Base-by-base conservation (phyloP, 768 basidiomycete species). In the Phanerochaete carnosa region DNA sequence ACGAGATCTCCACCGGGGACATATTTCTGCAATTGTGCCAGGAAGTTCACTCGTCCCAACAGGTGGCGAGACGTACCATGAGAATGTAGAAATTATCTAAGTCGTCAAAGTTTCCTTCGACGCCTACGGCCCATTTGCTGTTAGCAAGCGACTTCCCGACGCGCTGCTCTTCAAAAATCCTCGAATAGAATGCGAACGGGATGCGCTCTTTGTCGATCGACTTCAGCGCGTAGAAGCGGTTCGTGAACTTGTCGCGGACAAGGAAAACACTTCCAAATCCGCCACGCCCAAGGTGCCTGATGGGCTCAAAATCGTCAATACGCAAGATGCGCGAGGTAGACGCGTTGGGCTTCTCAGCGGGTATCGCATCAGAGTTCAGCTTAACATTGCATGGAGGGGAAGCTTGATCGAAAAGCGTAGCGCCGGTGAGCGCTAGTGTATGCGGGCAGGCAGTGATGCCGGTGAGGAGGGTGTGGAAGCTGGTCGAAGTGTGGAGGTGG, bases 21-120 rank as follows among this genome's bases (percentile, higher is more conserved):
- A 32, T 58, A 62, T 32, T 58, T 23, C 61, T 62, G 11, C 16
- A 9, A 11, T 7, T 11, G 13, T 25, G 16, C 5, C 28, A 56
- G 53, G 19, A 15, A 6, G 33, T 6, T 22, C 30, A 11, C 47
- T 39, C 30, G 25, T 45, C 8, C 16, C 37, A 8, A n/a, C 7
- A 57, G 23, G 19, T n/a, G 28, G 7, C 12, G 13, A 1, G 28
- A 23, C 59, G 2, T 26, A 60, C 59, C 51, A 52, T 60, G 15
- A 60, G 26, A 16, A 58, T 30, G 39, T 62, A 58, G 50, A 62
- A 58, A 29, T 58, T 53, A 3, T 33, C n/a, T 5, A 16, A 16
- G 32, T 62, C 61, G 11, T 62, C 55, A 22, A 63, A 59, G 62
- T 58, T 63, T 12, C 53, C 62, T 32, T 59, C 25, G 23, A 63